Conservation (phyloP, 2,329 filamentous ascomycete species). For the Penicillium brasilianum region DNA sequence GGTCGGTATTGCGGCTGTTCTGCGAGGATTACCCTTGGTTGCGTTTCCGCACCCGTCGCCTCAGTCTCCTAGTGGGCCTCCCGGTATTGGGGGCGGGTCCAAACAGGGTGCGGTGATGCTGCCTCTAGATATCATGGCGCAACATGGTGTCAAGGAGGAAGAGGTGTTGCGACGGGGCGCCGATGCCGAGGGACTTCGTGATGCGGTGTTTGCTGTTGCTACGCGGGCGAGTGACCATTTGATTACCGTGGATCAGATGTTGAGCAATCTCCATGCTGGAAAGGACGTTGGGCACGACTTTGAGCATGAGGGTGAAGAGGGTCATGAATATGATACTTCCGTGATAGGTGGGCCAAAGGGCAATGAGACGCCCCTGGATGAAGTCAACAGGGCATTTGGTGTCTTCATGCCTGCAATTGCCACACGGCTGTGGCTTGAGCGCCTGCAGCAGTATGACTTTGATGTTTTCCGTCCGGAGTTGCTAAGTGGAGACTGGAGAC, state of each 20-base stretch:
- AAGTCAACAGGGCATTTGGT: constrained; percentile 73
- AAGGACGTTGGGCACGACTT: constrained; percentile 81
- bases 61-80: constrained; percentile 58
- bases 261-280: constrained; percentile 76
- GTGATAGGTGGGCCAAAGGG: constrained; percentile 45
- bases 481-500: constrained; percentile 74
- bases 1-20: constrained; percentile 80
- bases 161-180: constrained; percentile 83
- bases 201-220: constrained; percentile 89
- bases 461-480: constrained; percentile 73
- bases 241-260: constrained; percentile 90
- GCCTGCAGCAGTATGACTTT: constrained; percentile 80
- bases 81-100: constrained; percentile 42
- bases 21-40: constrained; percentile 88
- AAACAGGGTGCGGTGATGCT: constrained; percentile 73
- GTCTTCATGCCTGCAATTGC: constrained; percentile 80
- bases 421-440: constrained; percentile 77
- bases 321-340: constrained; percentile 57
- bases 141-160: constrained; percentile 80
- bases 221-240: constrained; percentile 95
- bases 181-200: constrained; percentile 77
- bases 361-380: constrained; percentile 47
- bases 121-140: constrained; percentile 87
- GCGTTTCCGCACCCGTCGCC: constrained; percentile 72
- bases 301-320: constrained; percentile 81